Base-by-base conservation (phyloP, 2,329 filamentous ascomycete genomes). In the Elsinoe fawcettii region DNA sequence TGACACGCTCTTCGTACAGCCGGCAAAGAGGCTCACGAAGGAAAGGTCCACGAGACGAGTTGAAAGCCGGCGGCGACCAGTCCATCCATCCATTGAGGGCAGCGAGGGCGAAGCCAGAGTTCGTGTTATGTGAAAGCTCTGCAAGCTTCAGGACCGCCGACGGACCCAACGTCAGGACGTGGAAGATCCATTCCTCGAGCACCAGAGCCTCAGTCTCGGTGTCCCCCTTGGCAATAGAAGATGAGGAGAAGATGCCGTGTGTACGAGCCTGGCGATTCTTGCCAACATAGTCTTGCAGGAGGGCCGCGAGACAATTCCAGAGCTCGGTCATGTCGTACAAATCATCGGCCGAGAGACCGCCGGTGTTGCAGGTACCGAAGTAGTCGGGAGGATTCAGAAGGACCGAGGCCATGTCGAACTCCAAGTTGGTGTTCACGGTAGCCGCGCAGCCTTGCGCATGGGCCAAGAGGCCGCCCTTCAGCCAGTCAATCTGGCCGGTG, bases 321-420 rank as follows among this genome's bases (percentile, higher is more conserved):
- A 85, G 74, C 63, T 85, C 83, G 37, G 76, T 81, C 74, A 85
- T 83, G 64, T 85, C 81, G 61, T 82, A 84, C 8, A 85, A 71
- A 62, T 85, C 76, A 56, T 75, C 73, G 3, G 77, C 74, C 6
- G 73, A 75, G 39, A 85, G 70, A 0, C 82, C 82, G 11, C 69
- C 73, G 12, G 65, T 66, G 62, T 85, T 85, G 2, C 82, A 81
- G 55, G 71, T 71, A 2, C 75, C 81, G 60, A 85, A 85, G n/a
- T 75, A 76, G 22, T 79, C 74, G 0, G 81, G 77, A 4, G 80
- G 76, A 58, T 79, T 77, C 41, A 82, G 74, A 14, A 84, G 67
- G 5, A 80, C 77, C 59, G 76, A 75, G 57, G 75, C 75, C 63
- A 80, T 75, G 53, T 77, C 77, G 55, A 77, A 75, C 18, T 70